Evolutionary conservation across 179 eudicot genomes (phyloP).

Genomic region (Nepenthes alata): DNA sequence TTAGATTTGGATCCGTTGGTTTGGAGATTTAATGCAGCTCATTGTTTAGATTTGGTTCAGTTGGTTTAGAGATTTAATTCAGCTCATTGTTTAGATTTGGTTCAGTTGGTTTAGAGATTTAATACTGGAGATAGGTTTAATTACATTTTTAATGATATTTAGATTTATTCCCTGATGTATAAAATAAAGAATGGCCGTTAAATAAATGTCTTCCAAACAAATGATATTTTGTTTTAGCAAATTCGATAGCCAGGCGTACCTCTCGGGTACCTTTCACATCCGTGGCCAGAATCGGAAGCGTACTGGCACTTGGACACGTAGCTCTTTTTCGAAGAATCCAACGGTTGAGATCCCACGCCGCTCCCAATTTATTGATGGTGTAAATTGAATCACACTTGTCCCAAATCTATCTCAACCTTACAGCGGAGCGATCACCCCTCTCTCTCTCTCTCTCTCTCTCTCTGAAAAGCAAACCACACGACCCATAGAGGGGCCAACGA

Average conservation of each 20-base stretch:
- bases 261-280: conserved; percentile 8
- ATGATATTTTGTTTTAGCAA: no score
- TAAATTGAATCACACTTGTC: conserved; percentile 6
- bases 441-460: not conserved
- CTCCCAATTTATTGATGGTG: not conserved
- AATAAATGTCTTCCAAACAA: no score
- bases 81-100: no score
- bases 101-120: no score
- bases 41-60: no score
- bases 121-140: no score
- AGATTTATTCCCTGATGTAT: no score
- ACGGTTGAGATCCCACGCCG: conserved; percentile 24
- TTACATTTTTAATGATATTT: no score
- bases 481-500: not conserved
- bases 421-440: not conserved
- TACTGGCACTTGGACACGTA: conserved; percentile 7
- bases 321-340: conserved; percentile 12
- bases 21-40: no score
- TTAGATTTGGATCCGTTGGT: no score
- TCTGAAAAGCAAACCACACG: not conserved
- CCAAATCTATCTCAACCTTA: conserved; percentile 12
- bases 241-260: not conserved
- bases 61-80: no score
- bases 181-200: no score
- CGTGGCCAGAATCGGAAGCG: not conserved